Conservation (phyloP, 129 eudicot genomes). For the Cynara cardunculus region DNA sequence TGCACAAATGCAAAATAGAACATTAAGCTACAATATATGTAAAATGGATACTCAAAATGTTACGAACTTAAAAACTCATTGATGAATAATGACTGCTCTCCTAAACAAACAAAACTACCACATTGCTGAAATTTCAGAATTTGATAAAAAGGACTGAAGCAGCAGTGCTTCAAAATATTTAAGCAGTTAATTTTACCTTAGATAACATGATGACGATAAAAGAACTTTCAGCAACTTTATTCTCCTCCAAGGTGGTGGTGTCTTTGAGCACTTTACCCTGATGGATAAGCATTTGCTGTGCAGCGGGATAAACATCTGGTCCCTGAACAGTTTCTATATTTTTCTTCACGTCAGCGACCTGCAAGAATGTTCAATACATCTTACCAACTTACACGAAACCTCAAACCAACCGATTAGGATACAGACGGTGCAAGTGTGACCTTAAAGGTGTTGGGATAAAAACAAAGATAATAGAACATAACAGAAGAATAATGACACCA, state of each 20-base stretch:
- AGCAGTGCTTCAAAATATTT: neutral
- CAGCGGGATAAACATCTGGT: conserved; percentile 70
- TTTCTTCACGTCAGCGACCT: conserved; percentile 87
- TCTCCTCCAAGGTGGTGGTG: conserved; percentile 75
- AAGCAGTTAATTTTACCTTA: conserved; percentile 46
- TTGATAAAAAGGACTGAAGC: neutral
- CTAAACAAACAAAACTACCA: neutral
- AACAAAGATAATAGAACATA: neutral
- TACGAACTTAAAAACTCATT: too few species aligned
- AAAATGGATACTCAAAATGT: neutral
- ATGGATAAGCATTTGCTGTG: conserved; percentile 75
- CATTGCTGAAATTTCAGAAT: neutral
- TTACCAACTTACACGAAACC: conserved; percentile 3
- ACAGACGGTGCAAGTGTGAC: neutral
- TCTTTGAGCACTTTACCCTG: conserved; percentile 92
- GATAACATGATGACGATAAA: conserved; percentile 78
- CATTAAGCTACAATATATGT: neutral
- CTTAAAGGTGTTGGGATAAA: neutral
- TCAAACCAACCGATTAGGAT: conserved; percentile 4
- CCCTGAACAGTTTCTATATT: conserved; percentile 77
- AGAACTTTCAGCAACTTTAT: conserved; percentile 74
- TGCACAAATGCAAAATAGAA: too few species aligned
- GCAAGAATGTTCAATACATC: conserved; percentile 12
- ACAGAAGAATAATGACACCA: neutral
- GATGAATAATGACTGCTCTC: too few species aligned